These are phyloP conservation scores for Pseudogymnoascus sp. DNA, from an alignment of 2,329 filamentous ascomycete species.

Conservation along the genomic window DNA sequence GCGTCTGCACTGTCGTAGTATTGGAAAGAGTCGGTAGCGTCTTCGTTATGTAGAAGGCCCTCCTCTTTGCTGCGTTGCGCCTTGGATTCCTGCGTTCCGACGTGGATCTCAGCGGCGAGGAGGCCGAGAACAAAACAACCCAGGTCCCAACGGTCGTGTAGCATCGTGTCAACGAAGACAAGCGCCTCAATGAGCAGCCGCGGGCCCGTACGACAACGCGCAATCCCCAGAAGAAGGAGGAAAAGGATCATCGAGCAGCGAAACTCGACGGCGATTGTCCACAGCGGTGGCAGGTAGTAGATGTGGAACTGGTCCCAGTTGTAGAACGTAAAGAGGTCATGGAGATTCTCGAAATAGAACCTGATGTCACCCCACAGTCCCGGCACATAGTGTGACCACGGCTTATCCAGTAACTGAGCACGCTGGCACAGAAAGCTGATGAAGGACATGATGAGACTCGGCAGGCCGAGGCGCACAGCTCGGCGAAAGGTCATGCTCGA, in stretches of 20 bases:
- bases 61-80: not conserved
- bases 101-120: not conserved
- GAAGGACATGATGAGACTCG: conserved; percentile 37
- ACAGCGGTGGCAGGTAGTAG: conserved; percentile 30
- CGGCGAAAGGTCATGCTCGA: conserved; percentile 42
- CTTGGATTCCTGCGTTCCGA: not conserved
- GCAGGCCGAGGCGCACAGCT: conserved; percentile 40
- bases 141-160: conserved; percentile 1
- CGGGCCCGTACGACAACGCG: conserved; percentile 14
- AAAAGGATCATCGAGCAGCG: conserved; percentile 31
- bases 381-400: not conserved
- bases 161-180: not conserved
- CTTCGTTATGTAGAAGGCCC: not conserved
- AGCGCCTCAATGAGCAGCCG: not conserved
- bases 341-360: conserved; percentile 1
- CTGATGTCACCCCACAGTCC: not conserved
- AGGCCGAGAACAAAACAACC: not conserved
- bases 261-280: conserved; percentile 32
- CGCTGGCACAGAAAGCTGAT: conserved; percentile 18
- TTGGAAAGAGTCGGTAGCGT: not conserved
- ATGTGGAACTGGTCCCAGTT: conserved; percentile 5
- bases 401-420: not conserved
- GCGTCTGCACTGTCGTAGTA: not conserved
- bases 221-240: conserved; percentile 26
- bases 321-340: not conserved